Conservation (phyloP, 129 eudicot species). For the Tagetes patula region DNA sequence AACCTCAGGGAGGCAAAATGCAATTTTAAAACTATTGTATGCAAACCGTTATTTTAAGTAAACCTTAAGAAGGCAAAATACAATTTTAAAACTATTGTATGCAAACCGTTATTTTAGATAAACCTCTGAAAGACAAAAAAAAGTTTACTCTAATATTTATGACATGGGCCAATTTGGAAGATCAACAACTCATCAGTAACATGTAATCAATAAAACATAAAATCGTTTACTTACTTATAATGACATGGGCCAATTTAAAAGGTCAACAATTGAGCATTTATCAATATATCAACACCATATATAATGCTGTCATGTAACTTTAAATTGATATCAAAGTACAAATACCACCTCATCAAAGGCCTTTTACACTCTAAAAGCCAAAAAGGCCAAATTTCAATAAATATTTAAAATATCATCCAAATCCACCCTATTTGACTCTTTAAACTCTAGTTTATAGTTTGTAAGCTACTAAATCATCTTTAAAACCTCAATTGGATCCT, state of each 20-base stretch:
- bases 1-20: too few species aligned
- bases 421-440: background rate
- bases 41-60: too few species aligned
- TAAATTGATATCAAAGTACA: slow-evolving; percentile 25
- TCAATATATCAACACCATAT: slow-evolving; percentile 9
- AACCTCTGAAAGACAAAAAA: too few species aligned
- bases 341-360: slow-evolving; percentile 17
- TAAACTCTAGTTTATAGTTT: slow-evolving; percentile 12
- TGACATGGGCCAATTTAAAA: background rate
- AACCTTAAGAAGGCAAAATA: too few species aligned
- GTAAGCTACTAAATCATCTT: background rate
- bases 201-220: too few species aligned
- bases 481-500: background rate
- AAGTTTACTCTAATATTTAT: too few species aligned
- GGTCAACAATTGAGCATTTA: background rate
- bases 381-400: slow-evolving; percentile 18
- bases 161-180: too few species aligned
- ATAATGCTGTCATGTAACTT: slow-evolving; percentile 29
- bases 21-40: too few species aligned
- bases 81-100: too few species aligned
- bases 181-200: too few species aligned
- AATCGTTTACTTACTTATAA: too few species aligned
- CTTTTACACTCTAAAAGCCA: slow-evolving; percentile 35
- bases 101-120: too few species aligned
- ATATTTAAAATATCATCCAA: background rate